Evolutionary conservation across 805 yeast genomes (phyloP), one percentile per base, ranked within the genome.

Genomic region (Hanseniaspora occidentalis): DNA sequence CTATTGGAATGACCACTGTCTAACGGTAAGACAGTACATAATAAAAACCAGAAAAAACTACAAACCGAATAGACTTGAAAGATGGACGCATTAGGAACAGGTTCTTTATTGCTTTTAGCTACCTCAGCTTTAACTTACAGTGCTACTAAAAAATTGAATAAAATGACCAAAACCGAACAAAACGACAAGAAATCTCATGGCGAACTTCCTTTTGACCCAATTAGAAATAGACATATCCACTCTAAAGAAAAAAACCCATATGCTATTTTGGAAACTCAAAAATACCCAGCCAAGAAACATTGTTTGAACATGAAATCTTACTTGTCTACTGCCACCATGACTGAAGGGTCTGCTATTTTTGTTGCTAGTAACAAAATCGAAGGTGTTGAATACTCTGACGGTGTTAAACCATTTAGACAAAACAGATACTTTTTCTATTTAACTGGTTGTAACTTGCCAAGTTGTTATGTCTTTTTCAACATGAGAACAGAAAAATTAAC

Each of bases 351-450:
- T 78, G 47, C 77, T 77, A 48, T 59, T 80, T 36, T 75, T 77
- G 35, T 88, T 86, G 11, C 78, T 75, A 46, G 60, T 64, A 45
- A 54, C 69, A 22, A 77, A 73, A 50, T 61, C 70, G 36, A 75
- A 37, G 17, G 31, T n/a, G 38, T 77, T 53, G 79, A 82, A 31
- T 83, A 84, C 60, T 75, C 85, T 53, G 98, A 89, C 60, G 85
- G 78, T 50, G 66, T 75, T 2, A 75, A 75, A 44, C 81, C 82
- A 6, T 70, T 88, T 49, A 76, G 95, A 64, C 98, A 92, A 60
- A 82, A 84, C 60, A 70, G 97, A 42, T 88, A 89, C 62, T 92
- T 92, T 60, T 85, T 70, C 58, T 92, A 89, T 54, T 62, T 92
- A 31, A 65, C 85, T 4, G 98, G 98, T 14, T 79, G 81, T 40